Evolutionary conservation across 768 basidiomycete species (phyloP).

Genomic region (Sporobolomyces roseus): DNA sequence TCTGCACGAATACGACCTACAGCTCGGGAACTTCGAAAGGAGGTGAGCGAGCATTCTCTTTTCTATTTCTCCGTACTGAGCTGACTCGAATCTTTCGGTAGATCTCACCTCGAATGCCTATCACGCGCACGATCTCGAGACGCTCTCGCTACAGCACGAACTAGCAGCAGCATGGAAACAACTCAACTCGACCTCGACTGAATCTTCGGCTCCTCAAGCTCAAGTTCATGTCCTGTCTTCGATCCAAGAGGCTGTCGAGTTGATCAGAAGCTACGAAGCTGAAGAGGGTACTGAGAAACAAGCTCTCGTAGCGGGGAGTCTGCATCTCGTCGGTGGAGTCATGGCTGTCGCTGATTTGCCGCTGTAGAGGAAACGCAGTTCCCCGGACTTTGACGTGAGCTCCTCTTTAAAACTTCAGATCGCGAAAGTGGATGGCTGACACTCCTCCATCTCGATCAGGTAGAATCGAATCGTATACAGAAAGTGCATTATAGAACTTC

Average conservation of each 20-base stretch:
- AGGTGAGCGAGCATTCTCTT: constrained; percentile 55
- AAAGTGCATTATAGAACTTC: too few species aligned
- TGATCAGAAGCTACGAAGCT: constrained; percentile 53
- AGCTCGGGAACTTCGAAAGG: constrained; percentile 82
- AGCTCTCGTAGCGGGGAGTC: constrained; percentile 84
- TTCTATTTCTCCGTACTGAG: background rate
- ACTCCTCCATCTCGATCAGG: too few species aligned
- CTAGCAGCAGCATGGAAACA: constrained; percentile 69
- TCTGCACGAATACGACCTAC: constrained; percentile 96
- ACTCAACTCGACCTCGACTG: constrained; percentile 57
- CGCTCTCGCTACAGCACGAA: constrained; percentile 70
- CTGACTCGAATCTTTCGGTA: constrained; percentile 1
- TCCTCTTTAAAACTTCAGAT: too few species aligned
- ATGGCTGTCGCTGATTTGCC: constrained; percentile 79
- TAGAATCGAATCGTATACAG: too few species aligned
- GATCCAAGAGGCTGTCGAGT: constrained; percentile 78
- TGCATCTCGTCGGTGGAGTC: constrained; percentile 89
- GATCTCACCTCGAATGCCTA: constrained; percentile 73
- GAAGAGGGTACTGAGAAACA: constrained; percentile 46
- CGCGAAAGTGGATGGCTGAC: too few species aligned
- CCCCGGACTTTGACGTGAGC: too few species aligned
- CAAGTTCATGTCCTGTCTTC: constrained; percentile 76
- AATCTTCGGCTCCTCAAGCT: constrained; percentile 44
- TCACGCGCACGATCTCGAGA: constrained; percentile 59
- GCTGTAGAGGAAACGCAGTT: constrained; percentile 52